phyloP scores from a whole-genome alignment of 306 rosid genomes.

The Fragaria vesca region DNA sequence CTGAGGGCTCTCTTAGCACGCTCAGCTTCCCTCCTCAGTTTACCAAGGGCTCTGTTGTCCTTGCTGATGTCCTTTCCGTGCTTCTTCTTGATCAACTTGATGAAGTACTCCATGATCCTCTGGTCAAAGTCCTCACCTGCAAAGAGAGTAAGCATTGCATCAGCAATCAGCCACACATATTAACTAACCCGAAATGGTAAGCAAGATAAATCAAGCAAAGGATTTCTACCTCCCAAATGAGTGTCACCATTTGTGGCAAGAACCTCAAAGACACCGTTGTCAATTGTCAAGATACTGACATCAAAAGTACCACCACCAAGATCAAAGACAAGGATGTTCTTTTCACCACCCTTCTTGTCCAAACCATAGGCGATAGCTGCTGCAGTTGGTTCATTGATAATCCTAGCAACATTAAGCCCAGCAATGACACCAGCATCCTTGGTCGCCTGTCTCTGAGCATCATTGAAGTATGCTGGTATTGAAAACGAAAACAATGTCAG shows the following conservation, averaged over 20 bases:
- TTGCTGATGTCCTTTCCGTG: conserved; percentile 92
- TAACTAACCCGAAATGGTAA: not conserved
- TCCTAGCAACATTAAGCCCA: conserved; percentile 95
- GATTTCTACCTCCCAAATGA: conserved; percentile 86
- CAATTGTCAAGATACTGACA: conserved; percentile 98
- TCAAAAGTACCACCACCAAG: conserved; percentile 99
- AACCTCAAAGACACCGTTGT: conserved; percentile 96
- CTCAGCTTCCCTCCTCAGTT: conserved; percentile 87
- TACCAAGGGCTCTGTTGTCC: conserved; percentile 97
- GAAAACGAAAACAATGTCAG: conserved; percentile 11
- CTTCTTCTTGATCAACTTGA: conserved; percentile 96
- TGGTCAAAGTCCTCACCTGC: conserved; percentile 95
- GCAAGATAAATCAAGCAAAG: not conserved
- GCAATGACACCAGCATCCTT: conserved; percentile 98
- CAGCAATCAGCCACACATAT: not conserved
- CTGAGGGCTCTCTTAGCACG: conserved; percentile 99
- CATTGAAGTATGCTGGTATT: conserved; percentile 87
- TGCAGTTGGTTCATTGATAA: conserved; percentile 96
- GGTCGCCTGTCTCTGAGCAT: conserved; percentile 99
- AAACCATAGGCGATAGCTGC: conserved; percentile 97
- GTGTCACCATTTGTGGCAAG: conserved; percentile 97
- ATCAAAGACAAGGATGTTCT: conserved; percentile 96
- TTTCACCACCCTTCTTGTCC: conserved; percentile 99
- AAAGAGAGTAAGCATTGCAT: not conserved
- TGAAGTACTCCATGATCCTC: conserved; percentile 95